phyloP scores from a whole-genome alignment of 306 rosid genomes.

The Vicia faba region DNA sequence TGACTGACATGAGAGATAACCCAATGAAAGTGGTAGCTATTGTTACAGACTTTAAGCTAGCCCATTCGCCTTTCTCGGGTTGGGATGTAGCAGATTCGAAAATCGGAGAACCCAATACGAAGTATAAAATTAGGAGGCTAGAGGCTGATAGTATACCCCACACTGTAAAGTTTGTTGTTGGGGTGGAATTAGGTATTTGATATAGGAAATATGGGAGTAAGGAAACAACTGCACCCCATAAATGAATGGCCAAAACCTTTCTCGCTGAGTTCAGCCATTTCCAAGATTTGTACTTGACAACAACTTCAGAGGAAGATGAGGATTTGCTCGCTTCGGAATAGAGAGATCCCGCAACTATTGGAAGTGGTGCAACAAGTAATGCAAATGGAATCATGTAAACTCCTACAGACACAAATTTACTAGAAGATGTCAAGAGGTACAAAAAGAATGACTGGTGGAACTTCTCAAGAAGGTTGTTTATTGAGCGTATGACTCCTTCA shows the following conservation, averaged over 20 bases:
- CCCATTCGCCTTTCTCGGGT: constrained; percentile 60
- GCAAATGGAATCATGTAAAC: constrained; percentile 96
- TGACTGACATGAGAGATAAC: constrained; percentile 84
- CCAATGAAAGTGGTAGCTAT: constrained; percentile 75
- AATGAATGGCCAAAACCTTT: constrained; percentile 68
- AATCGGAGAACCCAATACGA: constrained; percentile 59
- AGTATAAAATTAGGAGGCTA: constrained; percentile 52
- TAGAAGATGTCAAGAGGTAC: constrained; percentile 79
- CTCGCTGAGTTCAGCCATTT: constrained; percentile 80
- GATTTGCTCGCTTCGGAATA: constrained; percentile 51
- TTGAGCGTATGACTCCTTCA: constrained; percentile 88
- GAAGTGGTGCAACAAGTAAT: constrained; percentile 85
- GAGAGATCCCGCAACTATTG: constrained; percentile 85
- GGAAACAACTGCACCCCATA: constrained; percentile 81
- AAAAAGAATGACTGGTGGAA: constrained; percentile 93
- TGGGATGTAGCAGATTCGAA: constrained; percentile 45
- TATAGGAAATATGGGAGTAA: constrained; percentile 71
- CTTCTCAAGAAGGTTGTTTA: constrained; percentile 96
- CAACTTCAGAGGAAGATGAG: constrained; percentile 43
- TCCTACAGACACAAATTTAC: constrained; percentile 91
- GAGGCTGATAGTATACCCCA: constrained; percentile 68
- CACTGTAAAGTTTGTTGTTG: constrained; percentile 50
- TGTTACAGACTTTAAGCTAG: constrained; percentile 82
- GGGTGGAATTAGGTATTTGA: constrained; percentile 58
- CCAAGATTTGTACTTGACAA: constrained; percentile 56